Conservation (phyloP, 2,329 filamentous ascomycete species). For the Zelopaecilomyces penicillatus region DNA sequence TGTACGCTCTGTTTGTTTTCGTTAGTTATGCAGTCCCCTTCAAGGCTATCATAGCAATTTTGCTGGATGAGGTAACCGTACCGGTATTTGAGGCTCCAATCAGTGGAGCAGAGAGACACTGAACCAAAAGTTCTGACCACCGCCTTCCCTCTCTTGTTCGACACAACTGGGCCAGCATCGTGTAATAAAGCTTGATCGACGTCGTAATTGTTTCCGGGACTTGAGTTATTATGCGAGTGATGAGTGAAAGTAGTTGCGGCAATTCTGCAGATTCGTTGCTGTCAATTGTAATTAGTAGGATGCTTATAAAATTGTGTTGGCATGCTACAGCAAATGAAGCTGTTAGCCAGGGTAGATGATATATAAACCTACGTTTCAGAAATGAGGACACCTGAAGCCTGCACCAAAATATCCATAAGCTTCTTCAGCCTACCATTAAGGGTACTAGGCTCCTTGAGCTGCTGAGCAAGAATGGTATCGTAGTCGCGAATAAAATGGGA, state of each 20-base stretch:
- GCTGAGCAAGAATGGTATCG: constrained; percentile 23
- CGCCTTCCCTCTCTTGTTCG: constrained; percentile 14
- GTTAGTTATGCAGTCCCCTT: too few species aligned
- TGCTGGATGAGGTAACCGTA: constrained; percentile 9
- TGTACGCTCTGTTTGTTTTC: too few species aligned
- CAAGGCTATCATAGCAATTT: too few species aligned
- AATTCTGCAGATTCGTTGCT: constrained; percentile 11
- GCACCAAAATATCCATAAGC: constrained; percentile 29
- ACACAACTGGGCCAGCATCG: constrained; percentile 29
- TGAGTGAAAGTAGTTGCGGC: constrained; percentile 26
- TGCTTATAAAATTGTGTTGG: background rate
- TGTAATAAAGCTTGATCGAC: constrained; percentile 30
- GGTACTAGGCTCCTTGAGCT: constrained; percentile 24
- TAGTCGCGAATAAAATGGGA: constrained; percentile 37
- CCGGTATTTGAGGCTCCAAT: constrained; percentile 3
- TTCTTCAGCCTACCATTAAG: constrained; percentile 23
- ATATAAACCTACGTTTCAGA: constrained; percentile 17
- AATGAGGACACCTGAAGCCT: constrained; percentile 20
- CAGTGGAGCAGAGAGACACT: constrained; percentile 24
- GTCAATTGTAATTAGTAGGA: constrained; percentile 9
- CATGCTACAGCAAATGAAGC: background rate
- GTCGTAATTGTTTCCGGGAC: constrained; percentile 15
- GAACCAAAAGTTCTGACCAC: constrained; percentile 16
- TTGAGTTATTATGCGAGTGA: constrained; percentile 20
- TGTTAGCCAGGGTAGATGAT: background rate